These are phyloP conservation scores for Kurtzmaniella quercitrusa DNA, from an alignment of 1,139 yeast species.

Conservation along the genomic window DNA sequence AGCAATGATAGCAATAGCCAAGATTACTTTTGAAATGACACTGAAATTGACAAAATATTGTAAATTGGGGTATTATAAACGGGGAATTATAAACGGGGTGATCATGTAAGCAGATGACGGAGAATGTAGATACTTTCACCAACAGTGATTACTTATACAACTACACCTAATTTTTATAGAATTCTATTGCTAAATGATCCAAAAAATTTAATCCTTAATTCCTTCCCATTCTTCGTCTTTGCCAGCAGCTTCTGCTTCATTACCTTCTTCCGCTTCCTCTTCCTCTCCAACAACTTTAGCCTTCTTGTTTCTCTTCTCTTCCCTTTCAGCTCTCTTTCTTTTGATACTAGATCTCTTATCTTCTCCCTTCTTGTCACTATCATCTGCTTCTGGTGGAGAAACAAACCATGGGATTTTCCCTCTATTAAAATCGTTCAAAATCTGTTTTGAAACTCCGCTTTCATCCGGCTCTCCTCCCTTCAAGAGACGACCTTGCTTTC, in stretches of 20 bases:
- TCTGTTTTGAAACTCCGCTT: constrained; percentile 84
- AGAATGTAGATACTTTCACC: too few relatives aligned
- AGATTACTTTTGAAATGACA: too few relatives aligned
- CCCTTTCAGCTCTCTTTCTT: constrained; percentile 47
- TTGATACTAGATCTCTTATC: constrained; percentile 53
- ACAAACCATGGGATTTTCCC: constrained; percentile 99
- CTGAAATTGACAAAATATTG: too few relatives aligned
- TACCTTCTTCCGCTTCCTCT: constrained; percentile 1
- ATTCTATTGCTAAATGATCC: neutral
- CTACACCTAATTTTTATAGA: neutral
- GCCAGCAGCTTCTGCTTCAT: neutral
- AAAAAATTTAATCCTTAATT: constrained; percentile 7
- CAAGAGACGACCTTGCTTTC: constrained; percentile 85
- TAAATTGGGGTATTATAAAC: too few relatives aligned
- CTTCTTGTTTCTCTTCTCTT: constrained; percentile 17
- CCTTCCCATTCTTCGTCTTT: constrained; percentile 9
- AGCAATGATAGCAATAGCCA: too few relatives aligned
- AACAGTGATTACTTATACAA: neutral
- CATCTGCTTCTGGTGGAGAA: constrained; percentile 71
- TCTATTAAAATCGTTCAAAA: constrained; percentile 90
- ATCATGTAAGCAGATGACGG: too few relatives aligned
- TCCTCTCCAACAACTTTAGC: constrained; percentile 9
- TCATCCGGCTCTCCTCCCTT: constrained; percentile 99
- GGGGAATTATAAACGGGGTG: too few relatives aligned
- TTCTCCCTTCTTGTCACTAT: constrained; percentile 45